phyloP scores from a whole-genome alignment of 805 yeast genomes.

The Metschnikowia henanensis region DNA sequence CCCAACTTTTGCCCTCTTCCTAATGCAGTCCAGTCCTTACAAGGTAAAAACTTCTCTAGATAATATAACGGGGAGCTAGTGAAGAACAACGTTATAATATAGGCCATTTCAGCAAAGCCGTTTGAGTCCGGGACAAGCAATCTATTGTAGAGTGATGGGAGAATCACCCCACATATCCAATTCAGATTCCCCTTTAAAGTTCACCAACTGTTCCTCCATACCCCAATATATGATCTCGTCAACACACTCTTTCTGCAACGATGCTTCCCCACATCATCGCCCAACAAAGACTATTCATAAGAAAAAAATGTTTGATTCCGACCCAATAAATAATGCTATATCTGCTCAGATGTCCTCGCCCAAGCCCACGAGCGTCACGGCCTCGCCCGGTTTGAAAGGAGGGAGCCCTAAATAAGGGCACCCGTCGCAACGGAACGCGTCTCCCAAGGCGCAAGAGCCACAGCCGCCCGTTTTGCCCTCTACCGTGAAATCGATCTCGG shows the following conservation, averaged over 20 bases:
- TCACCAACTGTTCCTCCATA: too few relatives aligned
- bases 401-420: conserved; percentile 98
- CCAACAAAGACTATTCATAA: too few relatives aligned
- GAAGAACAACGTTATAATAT: too few relatives aligned
- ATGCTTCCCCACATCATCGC: background rate
- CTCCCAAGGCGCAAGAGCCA: conserved; percentile 96
- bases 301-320: conserved; percentile 1
- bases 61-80: too few relatives aligned
- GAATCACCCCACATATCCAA: too few relatives aligned
- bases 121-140: too few relatives aligned
- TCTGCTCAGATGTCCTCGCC: conserved; percentile 67
- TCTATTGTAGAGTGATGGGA: too few relatives aligned
- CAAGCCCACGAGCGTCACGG: conserved; percentile 69
- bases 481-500: conserved; percentile 94
- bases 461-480: conserved; percentile 98
- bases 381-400: conserved; percentile 97
- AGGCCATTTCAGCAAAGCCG: too few relatives aligned
- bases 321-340: conserved; percentile 9
- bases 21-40: too few relatives aligned
- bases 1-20: too few relatives aligned
- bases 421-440: conserved; percentile 97
- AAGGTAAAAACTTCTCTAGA: too few relatives aligned
- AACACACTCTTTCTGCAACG: background rate
- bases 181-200: too few relatives aligned
- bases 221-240: background rate